phyloP scores from a whole-genome alignment of 148 eudicot genomes.

The Silene uniflora region DNA sequence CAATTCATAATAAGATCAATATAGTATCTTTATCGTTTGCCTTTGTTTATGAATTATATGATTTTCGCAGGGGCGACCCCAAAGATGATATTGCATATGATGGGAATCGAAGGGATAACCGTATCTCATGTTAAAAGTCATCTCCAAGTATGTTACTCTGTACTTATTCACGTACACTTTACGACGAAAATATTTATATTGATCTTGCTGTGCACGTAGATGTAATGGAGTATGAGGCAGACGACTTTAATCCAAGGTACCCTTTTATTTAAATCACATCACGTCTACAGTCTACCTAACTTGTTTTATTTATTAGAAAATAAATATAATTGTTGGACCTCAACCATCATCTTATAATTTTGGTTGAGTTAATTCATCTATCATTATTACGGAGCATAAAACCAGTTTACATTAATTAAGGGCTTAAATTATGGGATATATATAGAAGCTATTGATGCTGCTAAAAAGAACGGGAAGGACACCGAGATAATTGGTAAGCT shows the following conservation, averaged over 20 bases:
- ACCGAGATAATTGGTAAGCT: conserved; percentile 1
- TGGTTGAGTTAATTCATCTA: too few species aligned
- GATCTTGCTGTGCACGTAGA: conserved; percentile 13
- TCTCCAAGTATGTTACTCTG: conserved; percentile 21
- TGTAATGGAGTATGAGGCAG: conserved; percentile 21
- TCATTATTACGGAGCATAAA: too few species aligned
- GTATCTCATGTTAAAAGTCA: conserved; percentile 33
- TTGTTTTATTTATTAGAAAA: too few species aligned
- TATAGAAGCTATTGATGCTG: conserved; percentile 17
- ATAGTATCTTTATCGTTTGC: too few species aligned
- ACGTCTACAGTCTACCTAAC: too few species aligned
- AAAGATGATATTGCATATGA: conserved; percentile 24
- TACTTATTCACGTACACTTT: too few species aligned
- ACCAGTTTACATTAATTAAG: too few species aligned
- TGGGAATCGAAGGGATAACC: conserved; percentile 26
- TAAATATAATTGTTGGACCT: too few species aligned
- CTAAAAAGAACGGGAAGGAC: conserved; percentile 17
- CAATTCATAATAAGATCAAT: too few species aligned
- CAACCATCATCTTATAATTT: too few species aligned
- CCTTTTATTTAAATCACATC: too few species aligned
- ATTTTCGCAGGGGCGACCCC: conserved; percentile 21
- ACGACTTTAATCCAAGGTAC: conserved; percentile 23
- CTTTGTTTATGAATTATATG: too few species aligned
- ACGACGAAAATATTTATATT: not conserved
- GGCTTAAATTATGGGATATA: not conserved